Conservation (phyloP, 1,284 basidiomycete genomes). For the Apiotrichum porosum region DNA sequence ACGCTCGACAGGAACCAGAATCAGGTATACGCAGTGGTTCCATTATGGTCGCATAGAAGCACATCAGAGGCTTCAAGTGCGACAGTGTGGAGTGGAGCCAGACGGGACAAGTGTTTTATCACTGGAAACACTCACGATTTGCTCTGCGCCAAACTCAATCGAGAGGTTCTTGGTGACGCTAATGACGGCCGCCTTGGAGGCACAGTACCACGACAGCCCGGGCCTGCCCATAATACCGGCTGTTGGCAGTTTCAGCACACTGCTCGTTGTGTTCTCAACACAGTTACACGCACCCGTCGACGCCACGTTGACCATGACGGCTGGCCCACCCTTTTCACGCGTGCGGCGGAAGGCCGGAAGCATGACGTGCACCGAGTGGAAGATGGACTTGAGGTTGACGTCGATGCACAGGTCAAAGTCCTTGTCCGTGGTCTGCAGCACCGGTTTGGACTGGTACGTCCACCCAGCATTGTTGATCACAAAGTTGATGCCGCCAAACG, state of each 20-base stretch:
- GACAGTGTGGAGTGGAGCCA: too few species aligned
- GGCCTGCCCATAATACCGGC: constrained; percentile 19
- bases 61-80: not conserved
- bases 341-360: constrained; percentile 10
- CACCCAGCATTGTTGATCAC: constrained; percentile 20
- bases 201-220: constrained; percentile 17
- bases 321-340: constrained; percentile 4
- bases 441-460: constrained; percentile 20
- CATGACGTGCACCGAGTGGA: constrained; percentile 15
- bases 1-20: too few species aligned
- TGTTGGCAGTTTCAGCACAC: too few species aligned
- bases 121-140: constrained; percentile 8
- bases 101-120: too few species aligned
- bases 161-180: constrained; percentile 14
- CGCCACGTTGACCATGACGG: constrained; percentile 13
- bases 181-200: constrained; percentile 11
- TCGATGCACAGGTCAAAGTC: constrained; percentile 20
- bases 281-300: too few species aligned
- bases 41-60: not conserved
- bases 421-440: constrained; percentile 10
- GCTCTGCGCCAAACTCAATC: constrained; percentile 14
- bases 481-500: constrained; percentile 13
- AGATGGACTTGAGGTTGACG: constrained; percentile 16
- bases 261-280: too few species aligned
- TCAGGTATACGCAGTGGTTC: too few species aligned